Percentiles rank a stretch among this genome's conserved stretches.
Conservation (phyloP, 2,329 filamentous ascomycete genomes). For the Metarhizium humberi region DNA sequence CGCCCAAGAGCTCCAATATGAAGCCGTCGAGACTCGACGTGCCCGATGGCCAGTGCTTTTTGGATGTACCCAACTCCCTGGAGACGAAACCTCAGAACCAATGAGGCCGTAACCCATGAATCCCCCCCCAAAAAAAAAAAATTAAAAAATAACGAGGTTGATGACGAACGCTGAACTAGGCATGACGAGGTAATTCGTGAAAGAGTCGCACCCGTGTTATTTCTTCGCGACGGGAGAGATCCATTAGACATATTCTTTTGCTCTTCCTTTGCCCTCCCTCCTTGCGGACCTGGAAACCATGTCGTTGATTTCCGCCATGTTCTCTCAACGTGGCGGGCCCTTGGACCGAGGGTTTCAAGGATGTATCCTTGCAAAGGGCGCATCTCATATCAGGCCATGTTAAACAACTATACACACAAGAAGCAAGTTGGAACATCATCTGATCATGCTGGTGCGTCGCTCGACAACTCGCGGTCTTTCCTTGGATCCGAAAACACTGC, state of each 20-base stretch:
- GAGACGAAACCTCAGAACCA: background rate
- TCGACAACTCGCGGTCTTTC: conserved; percentile 25
- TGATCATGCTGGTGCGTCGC: conserved; percentile 32
- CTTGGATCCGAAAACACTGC: conserved; percentile 25
- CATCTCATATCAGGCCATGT: background rate
- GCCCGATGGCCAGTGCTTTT: background rate
- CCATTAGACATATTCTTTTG: background rate
- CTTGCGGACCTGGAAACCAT: too few species aligned
- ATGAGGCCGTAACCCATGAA: background rate
- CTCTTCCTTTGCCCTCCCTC: background rate
- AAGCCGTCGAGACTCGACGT: background rate
- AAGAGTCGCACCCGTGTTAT: background rate
- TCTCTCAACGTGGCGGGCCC: too few species aligned
- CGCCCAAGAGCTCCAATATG: background rate
- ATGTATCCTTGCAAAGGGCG: background rate
- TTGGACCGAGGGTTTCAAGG: background rate
- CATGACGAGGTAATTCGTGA: background rate
- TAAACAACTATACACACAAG: background rate
- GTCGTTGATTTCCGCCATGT: too few species aligned
- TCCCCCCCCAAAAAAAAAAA: background rate
- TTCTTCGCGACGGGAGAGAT: background rate
- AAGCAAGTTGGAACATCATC: conserved; percentile 13
- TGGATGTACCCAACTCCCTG: conserved; percentile 1
- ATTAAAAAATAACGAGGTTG: background rate
- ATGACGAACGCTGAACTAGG: background rate